Evolutionary conservation across 2,329 filamentous ascomycete species (phyloP), one percentile per base, ranked within the genome.

Genomic region (Ceratocystis lukuohia): DNA sequence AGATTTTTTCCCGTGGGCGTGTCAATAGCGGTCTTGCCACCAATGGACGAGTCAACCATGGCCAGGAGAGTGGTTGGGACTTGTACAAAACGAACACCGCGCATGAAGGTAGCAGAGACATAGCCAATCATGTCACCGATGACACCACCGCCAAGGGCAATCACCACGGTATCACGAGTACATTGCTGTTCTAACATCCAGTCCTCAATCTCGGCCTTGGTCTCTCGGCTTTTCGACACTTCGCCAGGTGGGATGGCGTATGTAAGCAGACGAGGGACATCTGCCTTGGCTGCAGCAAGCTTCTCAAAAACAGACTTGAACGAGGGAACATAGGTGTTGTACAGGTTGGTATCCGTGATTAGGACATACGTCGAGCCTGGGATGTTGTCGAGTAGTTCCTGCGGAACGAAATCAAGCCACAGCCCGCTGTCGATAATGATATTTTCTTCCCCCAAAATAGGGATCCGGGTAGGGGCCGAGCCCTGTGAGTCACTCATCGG

Each of bases 31-130:
- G 94, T 99, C 81, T 99, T 99, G 69, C 94, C 94, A 69, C 94
- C 94, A 73, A 99, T 97, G 46, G 91, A 96, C 59, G 93, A 97
- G 77, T 99, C 94, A 53, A 99, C 94, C 94, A 99, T 99, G 70
- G 94, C 86, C 65, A 99, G 81, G 67, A 99, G 80, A 0, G 92
- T 96, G 8, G 94, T 99, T 1, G 94, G 94, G 61, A 99, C 92
- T 77, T 99, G 94, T 53, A 96, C 91, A 74, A 96, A 96, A 71
- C 89, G 89, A 69, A 99, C 88, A 66, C 94, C 94, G 71, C 94
- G 88, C 94, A 99, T 99, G 78, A 97, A 99, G 46, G 94, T 99
- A 48, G 94, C 91, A 25, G 94, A 94, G 64, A 97, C 91, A 74
- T 96, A 99, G 64, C 94, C 94, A 69, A 96, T 92, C 88, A 99